phyloP scores from a whole-genome alignment of 2,329 filamentous ascomycete genomes.

The Penicillium polonicum region DNA sequence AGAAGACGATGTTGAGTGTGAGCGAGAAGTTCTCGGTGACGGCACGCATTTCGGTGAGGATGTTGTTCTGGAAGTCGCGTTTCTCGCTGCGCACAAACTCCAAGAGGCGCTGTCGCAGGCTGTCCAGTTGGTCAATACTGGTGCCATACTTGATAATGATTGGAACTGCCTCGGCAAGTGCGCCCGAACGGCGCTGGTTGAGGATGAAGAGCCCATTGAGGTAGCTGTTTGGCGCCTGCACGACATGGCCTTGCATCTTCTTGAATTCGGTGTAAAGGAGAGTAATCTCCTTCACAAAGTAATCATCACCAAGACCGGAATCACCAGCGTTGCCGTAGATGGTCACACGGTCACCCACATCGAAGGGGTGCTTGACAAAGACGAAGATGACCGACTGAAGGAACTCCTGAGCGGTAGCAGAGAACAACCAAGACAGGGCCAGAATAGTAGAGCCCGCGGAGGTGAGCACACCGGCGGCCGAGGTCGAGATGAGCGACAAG shows the following conservation, averaged over 20 bases:
- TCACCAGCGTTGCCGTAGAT: slow-evolving; percentile 87
- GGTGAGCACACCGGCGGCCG: slow-evolving; percentile 85
- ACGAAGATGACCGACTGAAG: slow-evolving; percentile 92
- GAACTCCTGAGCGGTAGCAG: slow-evolving; percentile 90
- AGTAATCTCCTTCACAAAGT: slow-evolving; percentile 92
- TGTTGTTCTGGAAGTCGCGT: slow-evolving; percentile 82
- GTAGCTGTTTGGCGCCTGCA: slow-evolving; percentile 92
- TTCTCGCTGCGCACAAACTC: slow-evolving; percentile 83
- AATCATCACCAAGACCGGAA: slow-evolving; percentile 79
- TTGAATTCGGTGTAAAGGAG: slow-evolving; percentile 96
- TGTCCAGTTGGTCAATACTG: slow-evolving; percentile 75
- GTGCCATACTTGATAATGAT: slow-evolving; percentile 88
- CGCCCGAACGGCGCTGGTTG: slow-evolving; percentile 87
- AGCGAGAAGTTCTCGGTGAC: slow-evolving; percentile 82
- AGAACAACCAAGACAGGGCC: slow-evolving; percentile 88
- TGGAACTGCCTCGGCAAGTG: slow-evolving; percentile 79
- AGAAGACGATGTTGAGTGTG: slow-evolving; percentile 89
- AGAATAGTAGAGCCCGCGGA: slow-evolving; percentile 85
- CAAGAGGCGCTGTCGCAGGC: slow-evolving; percentile 73
- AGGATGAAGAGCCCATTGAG: slow-evolving; percentile 92
- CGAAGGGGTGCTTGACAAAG: slow-evolving; percentile 95
- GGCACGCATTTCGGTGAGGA: slow-evolving; percentile 77
- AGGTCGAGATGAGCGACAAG: slow-evolving; percentile 83
- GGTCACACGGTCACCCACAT: slow-evolving; percentile 89
- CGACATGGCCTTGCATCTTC: slow-evolving; percentile 95